Evolutionary conservation across 192 early-diverging fungal genomes (phyloP).

Genomic region (Coemansia sp.): DNA sequence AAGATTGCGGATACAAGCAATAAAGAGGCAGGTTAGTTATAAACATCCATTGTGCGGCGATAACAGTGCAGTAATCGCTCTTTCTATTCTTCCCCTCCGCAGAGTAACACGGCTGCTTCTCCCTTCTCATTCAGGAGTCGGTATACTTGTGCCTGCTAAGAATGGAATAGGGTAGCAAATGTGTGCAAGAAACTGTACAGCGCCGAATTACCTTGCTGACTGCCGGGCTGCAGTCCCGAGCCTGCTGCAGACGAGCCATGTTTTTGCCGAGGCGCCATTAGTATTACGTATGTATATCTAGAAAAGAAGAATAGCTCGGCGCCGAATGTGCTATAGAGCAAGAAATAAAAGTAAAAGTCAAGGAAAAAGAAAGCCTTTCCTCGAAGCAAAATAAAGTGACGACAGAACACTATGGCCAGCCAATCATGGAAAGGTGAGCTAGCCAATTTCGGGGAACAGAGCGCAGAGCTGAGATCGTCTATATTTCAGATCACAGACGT

Average conservation of each 20-base stretch:
- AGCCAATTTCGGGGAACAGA: no score
- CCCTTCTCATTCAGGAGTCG: no score
- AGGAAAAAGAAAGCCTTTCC: neutral
- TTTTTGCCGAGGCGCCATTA: slow-evolving; percentile 9
- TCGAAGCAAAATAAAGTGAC: neutral
- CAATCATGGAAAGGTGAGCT: neutral
- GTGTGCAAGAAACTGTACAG: neutral
- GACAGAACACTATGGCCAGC: neutral
- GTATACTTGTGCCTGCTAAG: no score
- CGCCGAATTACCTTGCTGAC: slow-evolving; percentile 1
- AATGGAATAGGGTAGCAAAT: neutral
- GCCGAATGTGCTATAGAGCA: neutral
- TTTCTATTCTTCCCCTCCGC: neutral
- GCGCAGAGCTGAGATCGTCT: no score
- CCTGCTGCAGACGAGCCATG: neutral
- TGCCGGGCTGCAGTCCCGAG: neutral
- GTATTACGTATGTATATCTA: neutral
- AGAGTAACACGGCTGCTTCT: no score
- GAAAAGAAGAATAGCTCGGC: neutral
- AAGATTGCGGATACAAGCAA: neutral
- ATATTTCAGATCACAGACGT: no score
- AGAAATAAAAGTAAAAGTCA: neutral
- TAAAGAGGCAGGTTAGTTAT: neutral
- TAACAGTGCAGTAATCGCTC: neutral
- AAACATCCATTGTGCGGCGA: neutral